Evolutionary conservation across 2,329 filamentous ascomycete genomes (phyloP).

Genomic region (Dactylonectria estremocensis): DNA sequence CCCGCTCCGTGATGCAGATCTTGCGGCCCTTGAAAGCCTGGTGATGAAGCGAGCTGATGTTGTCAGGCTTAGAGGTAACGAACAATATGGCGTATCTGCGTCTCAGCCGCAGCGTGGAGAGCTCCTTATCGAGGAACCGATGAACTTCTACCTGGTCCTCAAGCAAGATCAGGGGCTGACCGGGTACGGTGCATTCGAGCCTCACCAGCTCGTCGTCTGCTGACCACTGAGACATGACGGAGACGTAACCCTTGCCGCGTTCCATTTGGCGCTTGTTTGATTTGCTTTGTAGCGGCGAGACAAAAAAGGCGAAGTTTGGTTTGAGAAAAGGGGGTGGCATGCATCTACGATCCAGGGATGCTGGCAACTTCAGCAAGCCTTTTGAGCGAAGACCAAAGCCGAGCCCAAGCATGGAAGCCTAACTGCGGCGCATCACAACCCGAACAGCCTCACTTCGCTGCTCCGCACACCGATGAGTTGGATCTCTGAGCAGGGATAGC

Average conservation of each 20-base stretch:
- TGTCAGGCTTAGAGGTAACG: conserved; percentile 20
- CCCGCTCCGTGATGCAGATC: conserved; percentile 55
- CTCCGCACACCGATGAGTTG: too few relatives aligned
- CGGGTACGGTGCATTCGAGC: conserved; percentile 12
- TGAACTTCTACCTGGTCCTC: conserved; percentile 15
- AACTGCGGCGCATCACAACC: too few relatives aligned
- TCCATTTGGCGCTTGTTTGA: conserved; percentile 1
- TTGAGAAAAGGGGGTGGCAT: too few relatives aligned
- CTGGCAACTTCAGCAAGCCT: too few relatives aligned
- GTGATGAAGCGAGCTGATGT: conserved; percentile 49
- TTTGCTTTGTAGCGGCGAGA: background rate
- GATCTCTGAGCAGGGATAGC: too few relatives aligned
- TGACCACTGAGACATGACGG: background rate
- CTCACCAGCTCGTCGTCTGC: conserved; percentile 7
- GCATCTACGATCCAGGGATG: too few relatives aligned
- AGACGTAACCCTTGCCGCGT: background rate
- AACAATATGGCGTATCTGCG: conserved; percentile 24
- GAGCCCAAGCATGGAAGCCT: too few relatives aligned
- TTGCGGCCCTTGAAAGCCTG: conserved; percentile 55
- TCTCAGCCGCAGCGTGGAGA: conserved; percentile 21
- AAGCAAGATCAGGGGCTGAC: conserved; percentile 8
- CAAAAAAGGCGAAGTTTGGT: background rate
- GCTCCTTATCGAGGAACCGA: conserved; percentile 21
- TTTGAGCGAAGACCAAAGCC: too few relatives aligned
- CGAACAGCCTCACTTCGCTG: too few relatives aligned